Percentiles rank a stretch among this genome's conserved stretches.
Evolutionary conservation across 192 early-diverging fungal genomes (phyloP).

Genomic region (Cladochytrium replicatum): DNA sequence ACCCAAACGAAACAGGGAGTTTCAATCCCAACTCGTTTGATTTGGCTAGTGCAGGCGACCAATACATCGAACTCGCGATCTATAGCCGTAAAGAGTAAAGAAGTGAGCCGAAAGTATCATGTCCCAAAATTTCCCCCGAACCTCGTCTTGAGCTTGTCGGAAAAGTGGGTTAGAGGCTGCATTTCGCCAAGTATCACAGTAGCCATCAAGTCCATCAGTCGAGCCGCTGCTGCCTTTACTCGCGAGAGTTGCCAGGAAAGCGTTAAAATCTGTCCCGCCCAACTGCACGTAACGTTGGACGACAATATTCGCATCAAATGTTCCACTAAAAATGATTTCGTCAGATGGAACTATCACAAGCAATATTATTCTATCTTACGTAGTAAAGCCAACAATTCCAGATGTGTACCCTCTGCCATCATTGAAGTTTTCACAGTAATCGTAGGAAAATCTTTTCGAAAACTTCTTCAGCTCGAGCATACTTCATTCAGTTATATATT

Average conservation of each 20-base stretch:
- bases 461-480: not conserved
- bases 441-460: constrained; percentile 23
- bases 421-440: constrained; percentile 25
- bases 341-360: constrained; percentile 14
- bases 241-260: constrained; percentile 12
- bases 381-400: constrained; percentile 43
- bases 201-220: constrained; percentile 27
- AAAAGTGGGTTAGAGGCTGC: constrained; percentile 29
- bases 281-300: constrained; percentile 28
- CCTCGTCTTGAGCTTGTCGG: constrained; percentile 23
- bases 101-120: not conserved
- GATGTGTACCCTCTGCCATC: constrained; percentile 34
- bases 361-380: constrained; percentile 8
- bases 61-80: constrained; percentile 28
- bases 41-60: constrained; percentile 16
- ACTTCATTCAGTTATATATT: not conserved
- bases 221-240: constrained; percentile 15
- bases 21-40: constrained; percentile 24
- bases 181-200: constrained; percentile 32
- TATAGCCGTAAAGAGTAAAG: not conserved
- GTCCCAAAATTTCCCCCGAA: not conserved
- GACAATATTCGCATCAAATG: constrained; percentile 37
- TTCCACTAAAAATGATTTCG: constrained; percentile 26
- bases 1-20: constrained; percentile 24
- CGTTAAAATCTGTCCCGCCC: constrained; percentile 24